These are phyloP conservation scores for Tolypocladium endophyticum DNA, from an alignment of 2,329 filamentous ascomycete species.

Conservation along the genomic window DNA sequence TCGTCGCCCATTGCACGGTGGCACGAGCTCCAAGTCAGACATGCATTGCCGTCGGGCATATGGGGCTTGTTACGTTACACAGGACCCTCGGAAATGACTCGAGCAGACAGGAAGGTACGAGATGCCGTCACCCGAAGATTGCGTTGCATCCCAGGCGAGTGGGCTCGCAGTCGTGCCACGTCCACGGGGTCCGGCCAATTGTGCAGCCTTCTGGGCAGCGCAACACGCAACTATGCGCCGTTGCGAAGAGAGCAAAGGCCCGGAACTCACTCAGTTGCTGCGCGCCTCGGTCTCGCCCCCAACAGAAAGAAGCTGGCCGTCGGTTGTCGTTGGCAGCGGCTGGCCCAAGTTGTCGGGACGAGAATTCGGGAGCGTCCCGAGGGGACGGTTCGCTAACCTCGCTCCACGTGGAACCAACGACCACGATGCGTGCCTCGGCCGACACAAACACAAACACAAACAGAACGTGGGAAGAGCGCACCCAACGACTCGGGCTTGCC, in stretches of 20 bases:
- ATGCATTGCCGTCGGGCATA: not conserved
- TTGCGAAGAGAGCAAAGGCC: not conserved
- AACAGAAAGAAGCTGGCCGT: not conserved
- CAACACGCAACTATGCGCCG: not conserved
- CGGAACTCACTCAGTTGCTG: not conserved
- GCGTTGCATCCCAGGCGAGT: not conserved
- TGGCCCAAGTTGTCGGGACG: not conserved
- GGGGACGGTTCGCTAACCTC: not conserved
- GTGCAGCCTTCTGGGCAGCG: not conserved
- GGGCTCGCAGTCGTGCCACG: not conserved
- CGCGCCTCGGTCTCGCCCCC: not conserved
- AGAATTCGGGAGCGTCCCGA: not conserved
- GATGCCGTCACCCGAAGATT: not conserved
- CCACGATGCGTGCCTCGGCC: not conserved
- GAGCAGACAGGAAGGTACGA: not conserved
- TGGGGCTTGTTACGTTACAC: not conserved
- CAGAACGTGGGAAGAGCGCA: not conserved
- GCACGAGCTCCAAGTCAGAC: not conserved
- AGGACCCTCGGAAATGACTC: too few species aligned
- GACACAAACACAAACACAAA: not conserved
- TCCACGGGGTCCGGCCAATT: too few species aligned
- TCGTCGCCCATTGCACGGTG: not conserved
- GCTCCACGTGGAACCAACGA: not conserved
- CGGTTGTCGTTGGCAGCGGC: not conserved
- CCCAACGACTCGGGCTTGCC: not conserved